phyloP scores from a whole-genome alignment of 2,329 filamentous ascomycete species.

The Aureobasidium sp. region DNA sequence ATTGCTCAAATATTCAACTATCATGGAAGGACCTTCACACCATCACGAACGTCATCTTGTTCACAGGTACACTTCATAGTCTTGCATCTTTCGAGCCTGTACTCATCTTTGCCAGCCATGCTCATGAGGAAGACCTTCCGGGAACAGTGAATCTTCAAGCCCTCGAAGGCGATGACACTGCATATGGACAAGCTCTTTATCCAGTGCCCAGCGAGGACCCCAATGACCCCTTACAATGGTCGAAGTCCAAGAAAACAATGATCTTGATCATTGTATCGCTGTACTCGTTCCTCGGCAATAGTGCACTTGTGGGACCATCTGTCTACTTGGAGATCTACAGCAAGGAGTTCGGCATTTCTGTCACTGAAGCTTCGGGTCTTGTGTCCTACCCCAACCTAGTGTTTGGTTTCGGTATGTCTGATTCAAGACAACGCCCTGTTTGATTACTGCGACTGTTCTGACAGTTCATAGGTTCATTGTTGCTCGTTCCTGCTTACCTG shows the following conservation, averaged over 20 bases:
- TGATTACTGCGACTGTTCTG: neutral
- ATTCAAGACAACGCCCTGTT: neutral
- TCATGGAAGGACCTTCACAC: neutral
- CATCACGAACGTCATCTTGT: neutral
- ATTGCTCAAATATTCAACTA: neutral
- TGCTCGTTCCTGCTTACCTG: conserved; percentile 51
- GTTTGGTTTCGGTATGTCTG: conserved; percentile 44
- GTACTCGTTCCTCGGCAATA: conserved; percentile 53
- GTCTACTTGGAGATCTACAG: conserved; percentile 51
- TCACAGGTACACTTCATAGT: neutral
- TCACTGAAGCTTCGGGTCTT: conserved; percentile 45
- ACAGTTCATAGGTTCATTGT: conserved; percentile 34
- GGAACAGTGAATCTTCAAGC: conserved; percentile 48
- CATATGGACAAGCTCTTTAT: conserved; percentile 51
- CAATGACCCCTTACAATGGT: conserved; percentile 54
- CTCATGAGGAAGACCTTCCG: conserved; percentile 47
- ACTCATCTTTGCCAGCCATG: conserved; percentile 35
- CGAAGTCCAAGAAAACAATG: conserved; percentile 46
- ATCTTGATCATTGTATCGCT: conserved; percentile 47
- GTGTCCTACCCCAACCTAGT: conserved; percentile 54
- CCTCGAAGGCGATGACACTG: conserved; percentile 50
- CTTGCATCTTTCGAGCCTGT: neutral
- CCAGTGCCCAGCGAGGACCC: conserved; percentile 54
- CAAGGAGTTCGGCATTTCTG: conserved; percentile 43
- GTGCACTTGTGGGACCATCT: conserved; percentile 47